phyloP scores from a whole-genome alignment of 257 asterid genomes.

The Craterostigma plantagineum region DNA sequence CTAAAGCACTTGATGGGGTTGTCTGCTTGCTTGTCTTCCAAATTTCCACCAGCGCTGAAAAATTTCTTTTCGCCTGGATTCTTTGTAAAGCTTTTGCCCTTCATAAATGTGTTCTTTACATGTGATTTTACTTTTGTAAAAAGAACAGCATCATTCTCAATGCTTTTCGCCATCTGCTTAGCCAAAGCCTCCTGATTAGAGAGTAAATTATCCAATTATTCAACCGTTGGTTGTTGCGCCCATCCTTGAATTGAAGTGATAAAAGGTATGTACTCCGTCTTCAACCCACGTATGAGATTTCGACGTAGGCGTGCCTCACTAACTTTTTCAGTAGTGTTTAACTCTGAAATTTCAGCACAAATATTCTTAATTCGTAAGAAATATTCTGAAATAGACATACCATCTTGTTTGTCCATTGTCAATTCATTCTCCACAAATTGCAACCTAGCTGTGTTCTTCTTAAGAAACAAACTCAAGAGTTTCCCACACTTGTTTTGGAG shows the following conservation, averaged over 20 bases:
- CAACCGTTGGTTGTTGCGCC: slow-evolving; percentile 10
- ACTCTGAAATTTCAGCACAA: slow-evolving; percentile 10
- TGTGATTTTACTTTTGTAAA: too few relatives aligned
- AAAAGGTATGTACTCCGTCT: slow-evolving; percentile 5
- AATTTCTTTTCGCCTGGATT: too few relatives aligned
- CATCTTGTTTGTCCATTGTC: slow-evolving; percentile 1
- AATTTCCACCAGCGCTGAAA: too few relatives aligned
- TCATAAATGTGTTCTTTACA: too few relatives aligned
- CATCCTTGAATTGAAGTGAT: slow-evolving; percentile 7
- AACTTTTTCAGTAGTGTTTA: background rate
- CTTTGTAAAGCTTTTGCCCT: too few relatives aligned
- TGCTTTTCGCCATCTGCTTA: too few relatives aligned
- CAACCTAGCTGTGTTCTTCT: slow-evolving; percentile 6
- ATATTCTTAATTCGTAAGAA: slow-evolving; percentile 7
- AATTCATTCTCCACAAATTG: slow-evolving; percentile 8
- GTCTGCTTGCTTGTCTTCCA: too few relatives aligned
- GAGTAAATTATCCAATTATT: too few relatives aligned
- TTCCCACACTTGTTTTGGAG: slow-evolving; percentile 10
- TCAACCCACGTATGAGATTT: slow-evolving; percentile 7
- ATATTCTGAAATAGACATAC: slow-evolving; percentile 8
- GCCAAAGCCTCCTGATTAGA: too few relatives aligned
- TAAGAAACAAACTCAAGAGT: slow-evolving; percentile 7
- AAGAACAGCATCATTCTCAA: too few relatives aligned
- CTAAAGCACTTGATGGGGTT: too few relatives aligned
- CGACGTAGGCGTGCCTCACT: background rate